phyloP scores from a whole-genome alignment of 345 rosid species.

The Acer saccharum region DNA sequence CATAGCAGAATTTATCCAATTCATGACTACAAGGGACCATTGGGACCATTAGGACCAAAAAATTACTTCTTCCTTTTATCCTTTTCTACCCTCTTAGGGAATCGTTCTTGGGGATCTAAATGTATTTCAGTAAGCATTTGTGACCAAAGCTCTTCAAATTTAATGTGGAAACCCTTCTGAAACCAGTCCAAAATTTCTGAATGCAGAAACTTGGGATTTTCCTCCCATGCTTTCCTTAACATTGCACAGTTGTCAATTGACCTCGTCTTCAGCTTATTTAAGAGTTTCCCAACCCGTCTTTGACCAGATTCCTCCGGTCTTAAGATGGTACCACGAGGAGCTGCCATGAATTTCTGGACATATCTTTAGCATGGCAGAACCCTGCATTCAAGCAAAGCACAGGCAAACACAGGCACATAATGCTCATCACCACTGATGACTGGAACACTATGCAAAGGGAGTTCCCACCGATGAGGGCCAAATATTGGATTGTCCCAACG shows the following conservation, averaged over 20 bases:
- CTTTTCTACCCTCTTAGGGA: neutral
- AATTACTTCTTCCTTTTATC: no score
- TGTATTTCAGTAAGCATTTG: constrained; percentile 53
- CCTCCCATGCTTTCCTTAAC: constrained; percentile 57
- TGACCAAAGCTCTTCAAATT: constrained; percentile 62
- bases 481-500: constrained; percentile 65
- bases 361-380: constrained; percentile 65
- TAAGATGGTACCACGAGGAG: constrained; percentile 61
- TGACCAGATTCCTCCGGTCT: constrained; percentile 59
- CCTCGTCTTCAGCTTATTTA: constrained; percentile 45
- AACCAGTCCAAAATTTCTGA: constrained; percentile 71
- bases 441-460: constrained; percentile 52
- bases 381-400: constrained; percentile 74
- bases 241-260: constrained; percentile 47
- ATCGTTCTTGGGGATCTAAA: constrained; percentile 39
- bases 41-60: no score
- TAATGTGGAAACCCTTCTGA: constrained; percentile 50
- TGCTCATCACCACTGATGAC: constrained; percentile 29
- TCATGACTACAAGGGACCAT: no score
- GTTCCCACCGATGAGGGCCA: constrained; percentile 70
- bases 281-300: constrained; percentile 63
- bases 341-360: constrained; percentile 45
- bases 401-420: constrained; percentile 61
- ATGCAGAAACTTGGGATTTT: constrained; percentile 46
- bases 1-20: no score